Base-by-base conservation (phyloP, 345 rosid species). In the Syzygium aqueum region DNA sequence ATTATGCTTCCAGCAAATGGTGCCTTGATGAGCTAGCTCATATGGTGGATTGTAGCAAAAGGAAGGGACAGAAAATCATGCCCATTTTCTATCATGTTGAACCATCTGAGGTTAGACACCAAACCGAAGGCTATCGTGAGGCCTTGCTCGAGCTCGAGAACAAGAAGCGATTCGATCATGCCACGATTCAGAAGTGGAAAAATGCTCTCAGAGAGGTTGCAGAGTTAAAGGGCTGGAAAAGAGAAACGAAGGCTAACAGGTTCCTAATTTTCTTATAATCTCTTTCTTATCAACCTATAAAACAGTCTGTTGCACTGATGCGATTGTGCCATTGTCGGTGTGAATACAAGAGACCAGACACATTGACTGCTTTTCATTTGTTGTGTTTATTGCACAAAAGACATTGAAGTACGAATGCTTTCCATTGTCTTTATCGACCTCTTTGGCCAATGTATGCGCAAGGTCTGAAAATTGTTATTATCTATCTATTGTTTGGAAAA, bases 1-100 rank as follows among this genome's bases (percentile, higher is more conserved):
- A 25, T 12, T 88, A 86, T 63, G 90, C 90, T 65, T 86, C 86
- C 51, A 86, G 77, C 8, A 53, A 15, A 9, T 78, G 86, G 53
- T 89, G 90, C 28, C 84, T 86, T 65, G 54, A 73, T 10, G 90
- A 88, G 82, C 51, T 88, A 7, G 61, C 25, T 12, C 53, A 65
- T 84, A 89, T 89, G 21, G 14, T 84, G 77, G 84, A 84, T 67
- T 86, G 86, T 86, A 84, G 19, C 54, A 30, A 43, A n/a, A 43
- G 22, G 27, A 84, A 28, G 40, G 86, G 61, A 9, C 84, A 86
- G 15, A 52, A 15, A 25, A 85, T 84, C 21, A 25, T 89, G 43
- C 86, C 86, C 25, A 40, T 89, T 10, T 89, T 89, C 86, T 86
- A 86, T 40, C 19, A 83, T 40, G 73, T 89, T 1, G 33, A 63